Evolutionary conservation across 2,329 filamentous ascomycete species (phyloP).

Genomic region (Fusarium sublunatum): DNA sequence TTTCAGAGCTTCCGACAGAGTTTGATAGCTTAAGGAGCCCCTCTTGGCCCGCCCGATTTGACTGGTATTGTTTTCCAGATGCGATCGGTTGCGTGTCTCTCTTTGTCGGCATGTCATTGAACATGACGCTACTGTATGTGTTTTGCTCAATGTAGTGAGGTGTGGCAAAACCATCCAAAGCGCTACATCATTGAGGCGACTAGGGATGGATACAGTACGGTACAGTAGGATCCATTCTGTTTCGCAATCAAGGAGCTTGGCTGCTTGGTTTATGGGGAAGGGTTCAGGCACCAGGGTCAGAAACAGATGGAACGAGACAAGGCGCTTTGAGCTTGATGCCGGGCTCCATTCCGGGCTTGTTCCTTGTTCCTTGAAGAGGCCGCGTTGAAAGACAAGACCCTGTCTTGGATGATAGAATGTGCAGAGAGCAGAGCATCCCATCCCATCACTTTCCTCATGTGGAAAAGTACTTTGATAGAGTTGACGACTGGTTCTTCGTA

Average conservation of each 20-base stretch:
- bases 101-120: constrained; percentile 24
- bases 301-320: constrained; percentile 17
- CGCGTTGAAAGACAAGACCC: constrained; percentile 1
- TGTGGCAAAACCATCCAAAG: constrained; percentile 20
- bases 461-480: constrained; percentile 8
- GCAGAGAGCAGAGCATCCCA: constrained; percentile 10
- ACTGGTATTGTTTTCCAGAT: constrained; percentile 13
- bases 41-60: constrained; percentile 29
- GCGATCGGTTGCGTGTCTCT: constrained; percentile 36
- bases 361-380: not conserved
- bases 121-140: constrained; percentile 7
- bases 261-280: not conserved
- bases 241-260: not conserved
- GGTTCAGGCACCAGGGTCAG: constrained; percentile 23
- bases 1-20: constrained; percentile 34
- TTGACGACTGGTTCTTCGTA: constrained; percentile 24
- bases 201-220: not conserved
- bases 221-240: constrained; percentile 15
- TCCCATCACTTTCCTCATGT: constrained; percentile 35
- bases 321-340: constrained; percentile 16
- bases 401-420: not conserved
- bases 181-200: constrained; percentile 19
- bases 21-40: constrained; percentile 21
- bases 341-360: constrained; percentile 1
- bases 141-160: constrained; percentile 16